A percentile compares a stretch with the other conserved stretches of the same genome.
Conservation (phyloP, 164 flowering plant genomes). For the Annona cherimola region DNA sequence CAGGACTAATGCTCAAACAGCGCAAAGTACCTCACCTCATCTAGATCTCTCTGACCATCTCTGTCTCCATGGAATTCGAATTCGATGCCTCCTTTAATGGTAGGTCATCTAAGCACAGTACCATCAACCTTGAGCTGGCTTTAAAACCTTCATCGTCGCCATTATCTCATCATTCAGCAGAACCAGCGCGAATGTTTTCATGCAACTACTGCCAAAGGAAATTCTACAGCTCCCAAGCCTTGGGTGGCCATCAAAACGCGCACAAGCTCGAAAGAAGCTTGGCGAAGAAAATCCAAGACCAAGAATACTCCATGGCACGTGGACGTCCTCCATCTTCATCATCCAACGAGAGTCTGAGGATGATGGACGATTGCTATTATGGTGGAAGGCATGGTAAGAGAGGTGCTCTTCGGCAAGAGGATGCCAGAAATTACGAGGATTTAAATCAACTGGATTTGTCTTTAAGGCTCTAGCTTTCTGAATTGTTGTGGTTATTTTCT, state of each 20-base stretch:
- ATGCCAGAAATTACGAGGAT: background rate
- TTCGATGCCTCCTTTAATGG: background rate
- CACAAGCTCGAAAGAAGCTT: constrained; percentile 64
- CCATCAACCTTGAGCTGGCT: background rate
- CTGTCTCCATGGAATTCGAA: background rate
- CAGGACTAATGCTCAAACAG: too few relatives aligned
- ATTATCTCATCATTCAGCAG: background rate
- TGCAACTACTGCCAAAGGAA: constrained; percentile 74
- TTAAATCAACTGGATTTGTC: background rate
- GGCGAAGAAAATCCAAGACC: constrained; percentile 50
- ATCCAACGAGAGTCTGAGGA: background rate
- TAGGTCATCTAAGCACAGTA: background rate
- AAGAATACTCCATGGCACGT: constrained; percentile 1
- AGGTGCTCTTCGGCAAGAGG: background rate
- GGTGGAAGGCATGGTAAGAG: background rate
- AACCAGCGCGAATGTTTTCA: constrained; percentile 47
- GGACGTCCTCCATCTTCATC: constrained; percentile 11
- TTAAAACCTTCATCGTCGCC: background rate
- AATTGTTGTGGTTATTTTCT: background rate
- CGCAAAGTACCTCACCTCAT: too few relatives aligned
- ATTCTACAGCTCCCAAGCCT: constrained; percentile 73
- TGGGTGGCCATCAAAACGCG: constrained; percentile 75
- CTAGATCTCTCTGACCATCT: background rate
- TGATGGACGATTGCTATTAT: background rate
- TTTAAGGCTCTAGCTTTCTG: background rate